Evolutionary conservation across 352 stramenopile genomes (phyloP).

Genomic region (Peronospora farinosa): DNA sequence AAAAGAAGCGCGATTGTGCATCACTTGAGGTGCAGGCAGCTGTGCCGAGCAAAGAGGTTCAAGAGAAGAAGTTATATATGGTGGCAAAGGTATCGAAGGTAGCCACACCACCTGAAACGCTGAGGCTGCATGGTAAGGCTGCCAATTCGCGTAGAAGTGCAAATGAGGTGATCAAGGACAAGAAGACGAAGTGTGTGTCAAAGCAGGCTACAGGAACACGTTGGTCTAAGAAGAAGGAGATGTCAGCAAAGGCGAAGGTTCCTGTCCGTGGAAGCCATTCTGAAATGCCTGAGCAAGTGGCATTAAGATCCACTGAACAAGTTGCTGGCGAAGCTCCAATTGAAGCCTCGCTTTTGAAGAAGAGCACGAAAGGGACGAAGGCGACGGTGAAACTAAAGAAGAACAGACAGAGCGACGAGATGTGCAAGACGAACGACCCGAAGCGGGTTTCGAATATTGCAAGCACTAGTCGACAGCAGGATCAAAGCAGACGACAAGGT

Average conservation of each 20-base stretch:
- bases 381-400: not conserved
- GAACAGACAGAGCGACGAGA: conserved; percentile 1
- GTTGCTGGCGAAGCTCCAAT: conserved; percentile 19
- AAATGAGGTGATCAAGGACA: conserved; percentile 5
- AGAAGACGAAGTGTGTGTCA: conserved; percentile 3
- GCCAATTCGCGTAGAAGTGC: conserved; percentile 2
- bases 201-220: conserved; percentile 2
- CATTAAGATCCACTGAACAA: conserved; percentile 11
- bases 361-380: conserved; percentile 7
- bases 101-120: conserved; percentile 3
- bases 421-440: conserved; percentile 2
- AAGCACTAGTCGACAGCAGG: conserved; percentile 1
- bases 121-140: conserved; percentile 6
- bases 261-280: not conserved
- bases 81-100: conserved; percentile 1
- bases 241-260: conserved; percentile 1
- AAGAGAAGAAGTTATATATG: conserved; percentile 6
- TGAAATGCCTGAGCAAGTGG: not conserved
- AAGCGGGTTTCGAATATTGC: conserved; percentile 3
- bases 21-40: conserved; percentile 1
- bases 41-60: conserved; percentile 18
- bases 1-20: conserved; percentile 4
- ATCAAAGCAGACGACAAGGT: conserved; percentile 1
- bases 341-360: conserved; percentile 13
- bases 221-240: conserved; percentile 7